Percentiles rank a stretch among this genome's conserved stretches.
phyloP scores from a whole-genome alignment of 495 filamentous ascomycete genomes.

The Trichocladium antarcticum region DNA sequence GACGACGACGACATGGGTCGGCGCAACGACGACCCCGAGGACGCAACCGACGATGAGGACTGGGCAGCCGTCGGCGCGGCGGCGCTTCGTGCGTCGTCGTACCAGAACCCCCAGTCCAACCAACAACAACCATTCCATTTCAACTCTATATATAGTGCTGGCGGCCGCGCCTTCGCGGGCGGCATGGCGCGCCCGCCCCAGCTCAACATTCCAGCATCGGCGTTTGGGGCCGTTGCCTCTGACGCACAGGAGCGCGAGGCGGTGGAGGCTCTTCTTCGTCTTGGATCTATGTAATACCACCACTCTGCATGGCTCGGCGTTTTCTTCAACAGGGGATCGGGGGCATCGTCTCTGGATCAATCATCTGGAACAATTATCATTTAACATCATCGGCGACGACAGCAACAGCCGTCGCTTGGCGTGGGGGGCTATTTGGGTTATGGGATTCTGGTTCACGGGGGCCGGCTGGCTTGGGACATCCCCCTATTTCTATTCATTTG shows the following conservation, averaged over 20 bases:
- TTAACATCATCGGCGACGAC: background rate
- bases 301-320: constrained; percentile 37
- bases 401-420: constrained; percentile 9
- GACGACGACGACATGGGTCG: constrained; percentile 56
- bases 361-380: background rate
- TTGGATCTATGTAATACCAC: constrained; percentile 71
- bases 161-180: constrained; percentile 39
- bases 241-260: constrained; percentile 71
- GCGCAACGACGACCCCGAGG: constrained; percentile 55
- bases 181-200: constrained; percentile 40
- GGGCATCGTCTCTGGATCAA: constrained; percentile 6
- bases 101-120: constrained; percentile 31
- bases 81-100: constrained; percentile 64
- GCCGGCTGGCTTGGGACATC: constrained; percentile 8
- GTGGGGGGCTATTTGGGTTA: constrained; percentile 7
- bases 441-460: constrained; percentile 4
- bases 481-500: background rate
- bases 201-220: constrained; percentile 37
- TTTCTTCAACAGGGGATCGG: constrained; percentile 29
- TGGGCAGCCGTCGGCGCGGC: constrained; percentile 86
- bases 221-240: constrained; percentile 38
- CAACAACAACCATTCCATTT: constrained; percentile 27
- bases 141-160: constrained; percentile 37
- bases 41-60: constrained; percentile 94
- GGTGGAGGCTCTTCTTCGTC: constrained; percentile 69